Base-by-base conservation (phyloP, 2,329 filamentous ascomycete genomes). In the Colletotrichum sp. region DNA sequence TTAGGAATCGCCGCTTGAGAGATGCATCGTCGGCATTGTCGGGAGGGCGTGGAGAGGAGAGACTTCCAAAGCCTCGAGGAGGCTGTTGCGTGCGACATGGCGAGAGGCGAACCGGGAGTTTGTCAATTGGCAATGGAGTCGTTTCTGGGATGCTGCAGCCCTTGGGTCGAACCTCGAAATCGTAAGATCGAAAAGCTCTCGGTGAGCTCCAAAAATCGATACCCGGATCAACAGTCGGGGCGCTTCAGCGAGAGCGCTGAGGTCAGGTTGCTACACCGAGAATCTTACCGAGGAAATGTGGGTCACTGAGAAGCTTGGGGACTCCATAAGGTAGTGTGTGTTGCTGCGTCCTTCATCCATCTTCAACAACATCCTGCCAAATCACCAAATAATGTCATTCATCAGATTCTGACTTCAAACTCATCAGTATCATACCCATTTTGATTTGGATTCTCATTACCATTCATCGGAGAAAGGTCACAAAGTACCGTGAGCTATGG, bases 11-110 rank as follows among this genome's bases (percentile, higher is more conserved):
- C 78, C 79, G 81, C 80, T 80, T 81, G 81, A 55, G 86, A 85
- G 75, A 89, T 83, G 79, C 86, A 87, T 69, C 87, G 85, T 61
- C 84, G 83, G 78, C 86, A 88, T 81, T 86, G 84, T 72, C 82
- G 83, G 28, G 81, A 75, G 3, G 83, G 77, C 39, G 82, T 76
- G 48, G 81, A 82, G 24, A 82, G 76, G 7, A 86, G 73, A 18
- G 82, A 79, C 72, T 83, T 82, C 71, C 83, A 78, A 9, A 87
- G 77, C 78, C 82, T 85, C 43, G 85, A 83, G 10, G 84, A 80
- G 43, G 82, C 79, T 48, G 83, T 76, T 61, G 83, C 78, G 71
- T 84, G 84, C 73, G 86, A 84, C 87, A 89, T 89, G 55, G 65
- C 73, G 73, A 34, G 52, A 24, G 24, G 24, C 32, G 59, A 30